phyloP scores from a whole-genome alignment of 306 rosid genomes.

The Calophaca sinica region DNA sequence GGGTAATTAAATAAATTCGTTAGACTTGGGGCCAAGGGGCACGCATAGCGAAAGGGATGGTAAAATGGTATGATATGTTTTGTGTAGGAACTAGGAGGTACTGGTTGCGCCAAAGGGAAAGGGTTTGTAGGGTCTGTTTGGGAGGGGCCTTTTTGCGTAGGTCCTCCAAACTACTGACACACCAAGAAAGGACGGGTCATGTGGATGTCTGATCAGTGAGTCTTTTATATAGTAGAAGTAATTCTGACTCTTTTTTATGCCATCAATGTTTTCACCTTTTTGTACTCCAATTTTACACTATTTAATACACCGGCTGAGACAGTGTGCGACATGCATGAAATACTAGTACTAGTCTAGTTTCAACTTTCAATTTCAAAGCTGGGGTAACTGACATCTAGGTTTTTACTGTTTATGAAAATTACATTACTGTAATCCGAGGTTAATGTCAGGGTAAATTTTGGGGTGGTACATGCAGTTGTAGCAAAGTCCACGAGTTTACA shows the following conservation, averaged over 20 bases:
- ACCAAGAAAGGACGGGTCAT: constrained; percentile 52
- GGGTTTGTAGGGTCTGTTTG: constrained; percentile 30
- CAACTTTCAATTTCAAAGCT: neutral
- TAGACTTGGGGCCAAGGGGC: too few relatives aligned
- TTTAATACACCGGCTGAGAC: constrained; percentile 20
- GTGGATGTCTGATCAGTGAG: constrained; percentile 45
- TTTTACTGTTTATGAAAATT: constrained; percentile 45
- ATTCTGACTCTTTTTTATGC: constrained; percentile 41
- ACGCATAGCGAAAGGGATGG: too few relatives aligned
- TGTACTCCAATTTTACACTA: constrained; percentile 5
- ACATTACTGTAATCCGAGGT: constrained; percentile 55
- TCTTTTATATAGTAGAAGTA: constrained; percentile 23
- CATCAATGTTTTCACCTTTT: constrained; percentile 43
- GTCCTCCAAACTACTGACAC: constrained; percentile 62
- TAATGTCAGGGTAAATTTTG: constrained; percentile 34
- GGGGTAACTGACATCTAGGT: constrained; percentile 19
- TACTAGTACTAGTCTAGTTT: constrained; percentile 27
- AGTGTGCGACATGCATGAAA: constrained; percentile 36
- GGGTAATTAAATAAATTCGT: too few relatives aligned
- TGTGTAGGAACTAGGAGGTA: neutral
- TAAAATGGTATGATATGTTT: too few relatives aligned
- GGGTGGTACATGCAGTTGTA: constrained; percentile 4
- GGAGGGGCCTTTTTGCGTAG: constrained; percentile 32
- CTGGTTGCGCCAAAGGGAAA: neutral
- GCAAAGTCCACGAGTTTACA: constrained; percentile 33